Percentiles rank a stretch among this genome's conserved stretches.
Evolutionary conservation across 306 rosid genomes (phyloP).

Genomic region (apple (Malus domestica)): DNA sequence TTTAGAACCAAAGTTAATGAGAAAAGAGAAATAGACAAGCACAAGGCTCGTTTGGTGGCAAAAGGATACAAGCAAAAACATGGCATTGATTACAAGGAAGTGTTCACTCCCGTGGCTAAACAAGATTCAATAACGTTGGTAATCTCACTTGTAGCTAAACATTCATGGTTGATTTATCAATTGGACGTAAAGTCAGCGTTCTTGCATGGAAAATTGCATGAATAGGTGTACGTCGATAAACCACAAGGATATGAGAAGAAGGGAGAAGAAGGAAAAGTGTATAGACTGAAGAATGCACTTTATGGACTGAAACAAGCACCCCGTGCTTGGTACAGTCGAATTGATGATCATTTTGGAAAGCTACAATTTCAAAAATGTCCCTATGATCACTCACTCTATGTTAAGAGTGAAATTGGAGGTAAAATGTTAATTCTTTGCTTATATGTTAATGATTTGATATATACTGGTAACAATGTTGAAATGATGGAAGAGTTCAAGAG

Average conservation of each 20-base stretch:
- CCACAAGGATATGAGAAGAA: background rate
- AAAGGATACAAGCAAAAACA: background rate
- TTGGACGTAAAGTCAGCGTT: background rate
- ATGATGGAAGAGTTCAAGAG: background rate
- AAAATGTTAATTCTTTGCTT: background rate
- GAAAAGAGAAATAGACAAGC: background rate
- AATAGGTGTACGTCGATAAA: background rate
- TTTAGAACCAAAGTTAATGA: background rate
- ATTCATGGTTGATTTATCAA: background rate
- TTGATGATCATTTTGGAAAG: background rate
- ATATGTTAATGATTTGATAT: background rate
- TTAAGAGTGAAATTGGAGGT: accelerated
- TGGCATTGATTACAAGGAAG: background rate
- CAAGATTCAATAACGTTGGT: background rate
- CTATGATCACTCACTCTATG: background rate
- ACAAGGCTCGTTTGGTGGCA: background rate
- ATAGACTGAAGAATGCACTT: background rate
- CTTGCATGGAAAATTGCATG: background rate
- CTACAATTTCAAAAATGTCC: background rate
- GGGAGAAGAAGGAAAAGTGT: background rate
- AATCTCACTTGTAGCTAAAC: background rate
- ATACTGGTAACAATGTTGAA: background rate
- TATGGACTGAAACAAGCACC: background rate
- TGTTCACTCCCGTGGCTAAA: background rate
- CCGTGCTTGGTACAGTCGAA: background rate